phyloP scores from a whole-genome alignment of 345 rosid species.

The Trapa bicornis region DNA sequence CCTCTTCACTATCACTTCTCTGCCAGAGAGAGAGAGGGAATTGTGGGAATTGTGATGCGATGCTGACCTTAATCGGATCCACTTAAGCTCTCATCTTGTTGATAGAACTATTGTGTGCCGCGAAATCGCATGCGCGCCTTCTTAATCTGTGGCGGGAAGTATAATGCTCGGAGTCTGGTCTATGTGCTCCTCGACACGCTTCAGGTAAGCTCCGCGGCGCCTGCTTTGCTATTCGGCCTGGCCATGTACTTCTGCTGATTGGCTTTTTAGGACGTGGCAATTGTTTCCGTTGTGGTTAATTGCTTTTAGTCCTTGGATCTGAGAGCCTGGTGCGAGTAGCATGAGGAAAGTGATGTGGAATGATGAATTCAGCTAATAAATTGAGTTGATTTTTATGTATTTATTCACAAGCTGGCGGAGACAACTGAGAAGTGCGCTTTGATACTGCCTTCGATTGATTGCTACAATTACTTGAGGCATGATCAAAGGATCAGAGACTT shows the following conservation, averaged over 20 bases:
- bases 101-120: not conserved
- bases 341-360: not conserved
- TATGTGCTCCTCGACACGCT: not conserved
- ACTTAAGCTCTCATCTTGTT: not conserved
- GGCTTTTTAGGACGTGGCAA: not conserved
- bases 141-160: not conserved
- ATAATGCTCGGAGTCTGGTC: not conserved
- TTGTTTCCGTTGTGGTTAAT: not conserved
- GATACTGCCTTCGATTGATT: not conserved
- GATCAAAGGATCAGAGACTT: too few species aligned
- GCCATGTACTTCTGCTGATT: not conserved
- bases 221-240: not conserved
- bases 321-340: not conserved
- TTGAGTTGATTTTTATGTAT: not conserved
- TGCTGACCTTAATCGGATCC: not conserved
- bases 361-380: not conserved
- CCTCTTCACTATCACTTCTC: not conserved
- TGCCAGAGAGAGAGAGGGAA: not conserved
- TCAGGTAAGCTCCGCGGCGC: conserved; percentile 1
- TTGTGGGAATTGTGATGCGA: not conserved
- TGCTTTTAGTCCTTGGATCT: not conserved
- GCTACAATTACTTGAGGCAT: not conserved
- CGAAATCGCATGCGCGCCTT: not conserved
- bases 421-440: not conserved
- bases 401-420: not conserved